A percentile compares a stretch with the other conserved stretches of the same genome.
Conservation (phyloP, 2,329 filamentous ascomycete species). For the Aureobasidium sp. region DNA sequence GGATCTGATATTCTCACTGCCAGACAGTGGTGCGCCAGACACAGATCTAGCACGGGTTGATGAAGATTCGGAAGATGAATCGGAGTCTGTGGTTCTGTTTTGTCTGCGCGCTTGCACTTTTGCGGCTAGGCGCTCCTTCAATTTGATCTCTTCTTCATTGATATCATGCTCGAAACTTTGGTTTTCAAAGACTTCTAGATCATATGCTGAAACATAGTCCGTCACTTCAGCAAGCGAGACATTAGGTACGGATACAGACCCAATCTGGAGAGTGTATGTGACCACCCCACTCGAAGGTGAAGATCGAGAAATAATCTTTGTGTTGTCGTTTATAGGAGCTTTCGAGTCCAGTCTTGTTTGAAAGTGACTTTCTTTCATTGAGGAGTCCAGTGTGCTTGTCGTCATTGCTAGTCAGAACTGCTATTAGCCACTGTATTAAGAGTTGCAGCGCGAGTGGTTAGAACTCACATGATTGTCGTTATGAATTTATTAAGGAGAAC, state of each 20-base stretch:
- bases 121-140: neutral
- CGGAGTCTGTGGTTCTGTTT: neutral
- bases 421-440: neutral
- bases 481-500: neutral
- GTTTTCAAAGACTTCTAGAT: constrained; percentile 27
- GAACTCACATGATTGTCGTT: neutral
- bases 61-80: neutral
- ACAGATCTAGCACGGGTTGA: neutral
- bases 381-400: neutral
- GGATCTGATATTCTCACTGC: neutral
- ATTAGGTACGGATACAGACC: constrained; percentile 17
- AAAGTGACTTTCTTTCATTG: neutral
- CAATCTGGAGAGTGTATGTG: constrained; percentile 23
- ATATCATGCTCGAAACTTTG: constrained; percentile 20
- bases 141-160: constrained; percentile 9
- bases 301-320: constrained; percentile 19
- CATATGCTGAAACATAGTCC: constrained; percentile 25
- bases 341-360: neutral
- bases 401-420: neutral
- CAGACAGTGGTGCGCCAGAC: neutral
- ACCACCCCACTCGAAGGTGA: constrained; percentile 14
- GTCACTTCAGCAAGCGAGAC: constrained; percentile 23
- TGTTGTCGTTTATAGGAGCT: neutral
- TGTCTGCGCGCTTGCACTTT: neutral
- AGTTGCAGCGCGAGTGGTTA: neutral